These are phyloP conservation scores for Sparassis latifolia DNA, from an alignment of 1,284 basidiomycete genomes.

Conservation along the genomic window DNA sequence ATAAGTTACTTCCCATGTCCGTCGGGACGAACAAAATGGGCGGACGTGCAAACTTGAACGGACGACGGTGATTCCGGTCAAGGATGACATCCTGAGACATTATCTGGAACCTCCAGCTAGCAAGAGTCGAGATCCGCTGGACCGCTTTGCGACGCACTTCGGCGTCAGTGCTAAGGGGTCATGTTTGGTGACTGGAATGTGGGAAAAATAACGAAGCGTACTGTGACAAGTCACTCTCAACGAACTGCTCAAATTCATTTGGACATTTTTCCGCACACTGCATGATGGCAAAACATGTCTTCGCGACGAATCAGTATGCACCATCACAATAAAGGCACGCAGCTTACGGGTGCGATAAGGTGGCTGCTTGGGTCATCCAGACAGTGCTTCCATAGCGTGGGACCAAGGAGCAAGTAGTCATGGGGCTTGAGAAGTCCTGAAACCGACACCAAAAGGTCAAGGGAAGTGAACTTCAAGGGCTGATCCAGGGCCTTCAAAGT, in stretches of 20 bases:
- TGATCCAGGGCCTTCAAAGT: conserved; percentile 35
- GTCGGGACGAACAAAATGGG: conserved; percentile 64
- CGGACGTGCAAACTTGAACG: conserved; percentile 60
- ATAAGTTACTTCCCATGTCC: conserved; percentile 57
- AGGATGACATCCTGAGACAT: conserved; percentile 50
- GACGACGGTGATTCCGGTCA: conserved; percentile 51
- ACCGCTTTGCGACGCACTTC: conserved; percentile 42
- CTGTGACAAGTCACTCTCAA: conserved; percentile 55
- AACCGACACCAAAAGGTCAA: conserved; percentile 56
- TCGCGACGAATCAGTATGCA: neutral
- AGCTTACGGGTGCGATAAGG: conserved; percentile 45
- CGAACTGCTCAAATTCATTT: conserved; percentile 35
- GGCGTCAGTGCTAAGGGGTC: conserved; percentile 22
- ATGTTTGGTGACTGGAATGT: conserved; percentile 1
- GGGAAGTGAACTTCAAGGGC: conserved; percentile 37
- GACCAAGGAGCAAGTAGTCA: conserved; percentile 43
- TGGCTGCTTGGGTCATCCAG: conserved; percentile 36
- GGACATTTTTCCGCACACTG: conserved; percentile 62
- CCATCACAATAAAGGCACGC: too few relatives aligned
- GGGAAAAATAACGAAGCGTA: conserved; percentile 19
- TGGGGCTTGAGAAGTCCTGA: conserved; percentile 43
- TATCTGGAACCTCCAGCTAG: conserved; percentile 63
- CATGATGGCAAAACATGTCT: conserved; percentile 67
- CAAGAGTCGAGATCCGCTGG: conserved; percentile 44
- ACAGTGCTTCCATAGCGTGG: conserved; percentile 50